Evolutionary conservation across 148 eudicot genomes (phyloP), one percentile per base, ranked within the genome.

Genomic region (Rhododendron vialii): DNA sequence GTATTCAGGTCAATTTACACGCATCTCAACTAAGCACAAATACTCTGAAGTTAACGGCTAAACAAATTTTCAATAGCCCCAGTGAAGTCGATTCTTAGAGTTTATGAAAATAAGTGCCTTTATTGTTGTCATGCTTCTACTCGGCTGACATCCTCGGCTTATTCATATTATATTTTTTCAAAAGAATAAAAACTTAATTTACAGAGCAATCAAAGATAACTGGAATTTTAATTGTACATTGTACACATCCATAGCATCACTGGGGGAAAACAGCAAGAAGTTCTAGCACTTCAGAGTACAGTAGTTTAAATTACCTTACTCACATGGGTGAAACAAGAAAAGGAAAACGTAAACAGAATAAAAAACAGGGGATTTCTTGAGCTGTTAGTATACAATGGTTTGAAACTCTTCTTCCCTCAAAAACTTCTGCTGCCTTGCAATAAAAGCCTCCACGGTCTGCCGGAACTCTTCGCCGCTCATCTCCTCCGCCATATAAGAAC

Each of bases 371-470:
- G 30, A 67, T 71, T 71, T 47, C 41, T 8, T 67, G 18, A 30
- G 45, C 73, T 69, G 28, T 28, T 47, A 22, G 3, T 11, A 35
- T 41, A 45, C 80, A 4, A 82, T n/a, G 48, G 88, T 80, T 36
- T 91, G 82, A 30, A 87, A 85, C 82, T 85, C 91, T 50, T 95
- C 95, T 80, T 97, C 95, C 90, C 95, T 93, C 86, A 97, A 84
- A 47, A 84, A 85, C 92, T 89, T 93, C 87, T 97, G 99, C 82
- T 95, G 98, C 87, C 93, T 90, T 45, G 98, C 98, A 82, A 97
- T 97, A 61, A 97, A 97, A 78, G 88, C 92, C 86, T 97, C 88
- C 26, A 83, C 86, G 0, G 61, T 51, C 5, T 80, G 82, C 85
- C 84, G 83, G 67, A 87, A 84, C 89, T 84, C 84, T 18, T 87